Evolutionary conservation across 2,329 filamentous ascomycete genomes (phyloP), one percentile per base, ranked within the genome.

Genomic region (Cadophora sp.): DNA sequence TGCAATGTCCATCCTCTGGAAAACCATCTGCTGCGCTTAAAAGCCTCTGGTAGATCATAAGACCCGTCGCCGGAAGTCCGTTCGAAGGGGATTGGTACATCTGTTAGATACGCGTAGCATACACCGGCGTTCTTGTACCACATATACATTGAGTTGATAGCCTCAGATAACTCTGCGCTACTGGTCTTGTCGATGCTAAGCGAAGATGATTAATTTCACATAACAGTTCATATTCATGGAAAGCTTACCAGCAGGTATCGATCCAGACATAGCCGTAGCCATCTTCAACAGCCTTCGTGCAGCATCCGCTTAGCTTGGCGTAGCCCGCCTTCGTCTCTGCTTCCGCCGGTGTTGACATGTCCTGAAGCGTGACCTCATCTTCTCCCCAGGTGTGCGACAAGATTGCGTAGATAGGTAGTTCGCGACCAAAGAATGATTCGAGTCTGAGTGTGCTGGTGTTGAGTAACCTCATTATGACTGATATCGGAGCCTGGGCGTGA

Each of bases 111-210:
- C 5, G 48, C 48, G 11, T 51, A 51, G 48, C 48, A 51, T 6
- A 51, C 5, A 27, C 30, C 13, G 14, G 22, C 18, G 6, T 30
- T 30, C 48, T 30, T 30, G 22, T 51, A 51, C 48, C 22, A 51
- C 48, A 27, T 27, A 13, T 51, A 51, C 48, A 51, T 51, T 11
- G 48, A 51, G 22, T 51, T 51, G 11, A 51, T 51, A 30, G 48
- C 48, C 14, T 51, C 48, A 6, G 48, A 51, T 5, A 51, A 16
- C 22, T 51, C 48, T 5, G 48, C 48, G 11, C 8, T 51, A 14
- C 48, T 51, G 1, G 22, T 51, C 11, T 51, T 51, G 18, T 27
- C 22, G 22, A 51, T 51, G 48, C 47, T 39, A 39, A 39, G 36
- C 36, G 36, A 39, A 39, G 11, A 39, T 2, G 11, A 39, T 39